Conservation (phyloP, 2,329 filamentous ascomycete species). For the Botrytis elliptica region DNA sequence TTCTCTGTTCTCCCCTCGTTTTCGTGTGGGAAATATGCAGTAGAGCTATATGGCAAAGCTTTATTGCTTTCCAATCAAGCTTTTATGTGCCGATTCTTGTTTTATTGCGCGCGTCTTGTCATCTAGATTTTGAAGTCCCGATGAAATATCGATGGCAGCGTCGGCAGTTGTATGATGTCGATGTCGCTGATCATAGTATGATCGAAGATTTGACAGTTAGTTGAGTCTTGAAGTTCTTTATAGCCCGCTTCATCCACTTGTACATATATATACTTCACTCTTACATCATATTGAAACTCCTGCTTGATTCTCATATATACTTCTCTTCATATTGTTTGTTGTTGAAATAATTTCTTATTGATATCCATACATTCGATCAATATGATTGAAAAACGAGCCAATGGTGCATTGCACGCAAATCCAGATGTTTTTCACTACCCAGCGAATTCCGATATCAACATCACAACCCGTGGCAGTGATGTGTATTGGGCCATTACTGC, state of each 20-base stretch:
- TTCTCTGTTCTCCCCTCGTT: not conserved
- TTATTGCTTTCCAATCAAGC: not conserved
- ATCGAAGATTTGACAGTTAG: not conserved
- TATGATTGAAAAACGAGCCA: conserved; percentile 22
- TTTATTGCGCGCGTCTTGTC: not conserved
- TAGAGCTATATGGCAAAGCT: not conserved
- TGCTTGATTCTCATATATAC: not conserved
- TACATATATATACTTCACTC: not conserved
- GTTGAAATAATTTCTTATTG: not conserved
- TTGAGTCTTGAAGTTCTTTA: not conserved
- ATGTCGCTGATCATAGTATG: conserved; percentile 1
- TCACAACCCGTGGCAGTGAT: conserved; percentile 59
- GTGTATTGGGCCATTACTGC: conserved; percentile 63
- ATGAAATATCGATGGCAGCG: not conserved
- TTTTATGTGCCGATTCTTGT: not conserved
- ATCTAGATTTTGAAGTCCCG: not conserved
- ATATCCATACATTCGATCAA: not conserved
- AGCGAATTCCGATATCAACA: conserved; percentile 50
- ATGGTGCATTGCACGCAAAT: conserved; percentile 29
- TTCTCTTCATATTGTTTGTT: not conserved
- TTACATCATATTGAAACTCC: accelerated
- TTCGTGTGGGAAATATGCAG: not conserved
- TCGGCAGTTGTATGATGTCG: not conserved
- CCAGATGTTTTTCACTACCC: conserved; percentile 34
- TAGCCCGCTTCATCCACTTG: not conserved